Evolutionary conservation across 176 grass and related monocot genomes (phyloP), one percentile per base, ranked within the genome.

Genomic region (Stipa capillata): DNA sequence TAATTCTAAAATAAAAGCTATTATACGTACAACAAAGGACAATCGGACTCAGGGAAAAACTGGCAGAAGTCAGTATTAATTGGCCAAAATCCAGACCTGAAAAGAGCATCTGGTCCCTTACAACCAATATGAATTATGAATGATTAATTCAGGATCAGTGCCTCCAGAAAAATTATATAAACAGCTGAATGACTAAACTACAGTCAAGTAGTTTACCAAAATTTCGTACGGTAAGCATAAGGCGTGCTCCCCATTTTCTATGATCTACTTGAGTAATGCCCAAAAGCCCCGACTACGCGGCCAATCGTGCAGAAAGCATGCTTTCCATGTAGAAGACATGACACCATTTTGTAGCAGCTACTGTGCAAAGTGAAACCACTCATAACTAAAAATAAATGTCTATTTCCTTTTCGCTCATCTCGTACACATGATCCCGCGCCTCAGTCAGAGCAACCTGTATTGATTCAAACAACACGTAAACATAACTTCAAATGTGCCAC

Each of bases 341-440:
- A 28, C n/a, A 21, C 12, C 65, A 51, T 52, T 49, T 13, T 4
- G 0, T 85, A 10, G 21, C 53, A 39, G 14, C 33, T 25, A 65
- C 8, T 52, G 47, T 43, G 45, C 45, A 43, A 39, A 37, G 9
- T 33, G 53, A 77, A 89, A 52, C 51, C 20, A 15, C 20, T 47
- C 5, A 36, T 7, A 69, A n/a, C 85, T 99, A 99, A 83, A 96
- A 96, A 41, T 73, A 96, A 80, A 99, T 99, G 67, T 92, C 81
- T 39, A 99, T 96, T 57, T 99, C 92, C 88, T 86, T 96, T 51
- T 89, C 90, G 7, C 28, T 89, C 96, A 99, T 95, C 55, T 99
- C 96, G 35, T 86, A 95, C 56, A 95, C 96, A 88, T 91, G 88
- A 35, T 99, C 96, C 50, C 65, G 86, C 16, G 92, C 96, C 67